phyloP scores from a whole-genome alignment of 768 basidiomycete genomes.

The Russula ochroleuca region DNA sequence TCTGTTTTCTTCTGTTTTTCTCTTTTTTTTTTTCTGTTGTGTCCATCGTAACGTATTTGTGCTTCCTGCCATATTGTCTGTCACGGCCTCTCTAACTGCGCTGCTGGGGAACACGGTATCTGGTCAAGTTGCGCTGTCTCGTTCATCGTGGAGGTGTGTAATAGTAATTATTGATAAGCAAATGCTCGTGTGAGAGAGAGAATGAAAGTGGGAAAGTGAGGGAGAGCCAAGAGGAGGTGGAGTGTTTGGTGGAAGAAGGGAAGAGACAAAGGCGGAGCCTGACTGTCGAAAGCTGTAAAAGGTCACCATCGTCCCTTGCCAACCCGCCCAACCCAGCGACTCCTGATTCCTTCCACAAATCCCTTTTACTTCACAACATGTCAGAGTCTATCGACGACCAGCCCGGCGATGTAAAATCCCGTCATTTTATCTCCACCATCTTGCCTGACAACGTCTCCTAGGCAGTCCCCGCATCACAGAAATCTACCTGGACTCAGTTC shows the following conservation, averaged over 20 bases:
- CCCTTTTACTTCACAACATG: neutral
- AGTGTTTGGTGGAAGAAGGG: conserved; percentile 6
- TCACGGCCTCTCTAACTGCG: conserved; percentile 24
- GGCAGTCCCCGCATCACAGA: conserved; percentile 80
- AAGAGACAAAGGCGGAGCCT: neutral
- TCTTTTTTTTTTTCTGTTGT: conserved; percentile 10
- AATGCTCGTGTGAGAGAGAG: conserved; percentile 2
- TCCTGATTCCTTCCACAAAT: too few species aligned
- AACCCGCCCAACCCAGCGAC: neutral
- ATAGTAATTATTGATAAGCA: conserved; percentile 25
- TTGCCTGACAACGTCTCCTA: conserved; percentile 23
- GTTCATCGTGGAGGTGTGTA: conserved; percentile 19
- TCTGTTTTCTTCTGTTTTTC: neutral
- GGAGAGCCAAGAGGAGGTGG: too few species aligned
- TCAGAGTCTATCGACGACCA: conserved; percentile 13
- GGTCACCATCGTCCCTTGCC: neutral
- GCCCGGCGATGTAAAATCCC: conserved; percentile 17
- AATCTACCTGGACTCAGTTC: conserved; percentile 85
- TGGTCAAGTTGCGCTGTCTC: conserved; percentile 15
- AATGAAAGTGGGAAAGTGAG: neutral
- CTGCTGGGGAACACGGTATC: conserved; percentile 20
- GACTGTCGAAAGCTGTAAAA: conserved; percentile 4
- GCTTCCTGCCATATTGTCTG: conserved; percentile 17
- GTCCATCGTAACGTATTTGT: conserved; percentile 26
- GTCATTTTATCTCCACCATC: neutral